Conservation (phyloP, 2,329 filamentous ascomycete genomes). For the Orbilia quercus region DNA sequence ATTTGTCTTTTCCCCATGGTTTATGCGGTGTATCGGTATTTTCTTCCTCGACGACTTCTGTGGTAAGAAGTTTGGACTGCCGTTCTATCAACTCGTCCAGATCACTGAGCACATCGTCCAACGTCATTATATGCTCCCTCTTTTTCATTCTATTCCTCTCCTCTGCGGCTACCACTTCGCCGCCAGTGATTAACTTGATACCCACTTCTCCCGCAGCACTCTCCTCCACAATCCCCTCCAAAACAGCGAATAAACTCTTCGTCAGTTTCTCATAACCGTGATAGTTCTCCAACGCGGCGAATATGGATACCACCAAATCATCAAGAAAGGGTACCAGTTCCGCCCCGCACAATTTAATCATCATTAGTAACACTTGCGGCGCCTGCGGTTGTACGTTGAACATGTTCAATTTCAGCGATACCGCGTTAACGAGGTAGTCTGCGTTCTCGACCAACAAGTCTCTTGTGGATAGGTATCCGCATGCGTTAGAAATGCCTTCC, state of each 20-base stretch:
- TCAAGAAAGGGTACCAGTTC: constrained; percentile 86
- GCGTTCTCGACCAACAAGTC: constrained; percentile 88
- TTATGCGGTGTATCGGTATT: constrained; percentile 61
- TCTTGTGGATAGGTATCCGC: constrained; percentile 78
- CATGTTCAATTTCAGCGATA: constrained; percentile 87
- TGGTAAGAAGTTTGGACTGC: constrained; percentile 20
- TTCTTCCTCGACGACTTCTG: constrained; percentile 57
- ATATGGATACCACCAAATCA: constrained; percentile 89
- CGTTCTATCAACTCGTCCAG: constrained; percentile 37
- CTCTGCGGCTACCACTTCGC: constrained; percentile 45
- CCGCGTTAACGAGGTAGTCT: constrained; percentile 94
- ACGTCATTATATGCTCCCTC: constrained; percentile 38
- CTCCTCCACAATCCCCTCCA: constrained; percentile 85
- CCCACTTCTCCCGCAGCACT: constrained; percentile 71
- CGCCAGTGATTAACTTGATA: constrained; percentile 62
- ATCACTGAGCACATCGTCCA: constrained; percentile 53
- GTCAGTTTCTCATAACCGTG: constrained; percentile 91
- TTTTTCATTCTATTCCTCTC: constrained; percentile 40
- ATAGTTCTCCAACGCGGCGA: constrained; percentile 91
- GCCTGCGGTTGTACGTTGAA: constrained; percentile 92
- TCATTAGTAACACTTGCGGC: constrained; percentile 91
- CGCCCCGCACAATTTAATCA: constrained; percentile 87
- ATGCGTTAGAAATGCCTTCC: constrained; percentile 80
- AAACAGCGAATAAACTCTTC: constrained; percentile 82
- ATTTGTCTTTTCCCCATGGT: constrained; percentile 63